Evolutionary conservation across 176 grass and related monocot species (phyloP).

Genomic region (Carex scoparia): DNA sequence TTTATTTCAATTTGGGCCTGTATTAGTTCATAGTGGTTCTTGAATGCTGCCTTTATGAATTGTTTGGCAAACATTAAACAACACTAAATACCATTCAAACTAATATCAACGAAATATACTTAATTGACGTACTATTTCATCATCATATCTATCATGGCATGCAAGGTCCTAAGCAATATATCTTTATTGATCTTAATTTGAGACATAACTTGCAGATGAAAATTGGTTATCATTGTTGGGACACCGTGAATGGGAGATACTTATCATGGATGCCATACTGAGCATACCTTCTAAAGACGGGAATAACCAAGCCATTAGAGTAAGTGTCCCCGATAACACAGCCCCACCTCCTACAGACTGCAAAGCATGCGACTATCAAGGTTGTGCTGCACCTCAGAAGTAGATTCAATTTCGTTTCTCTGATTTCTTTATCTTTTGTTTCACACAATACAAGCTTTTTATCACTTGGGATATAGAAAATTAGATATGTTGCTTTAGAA

Average conservation of each 20-base stretch:
- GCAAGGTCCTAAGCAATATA: background rate
- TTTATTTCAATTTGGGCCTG: background rate
- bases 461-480: background rate
- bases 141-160: background rate
- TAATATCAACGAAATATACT: background rate
- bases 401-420: background rate
- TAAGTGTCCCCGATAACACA: slow-evolving; percentile 43
- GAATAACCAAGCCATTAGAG: slow-evolving; percentile 48
- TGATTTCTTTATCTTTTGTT: background rate
- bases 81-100: background rate
- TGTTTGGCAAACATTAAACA: background rate
- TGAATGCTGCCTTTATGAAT: background rate
- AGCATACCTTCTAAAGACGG: slow-evolving; percentile 45
- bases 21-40: background rate
- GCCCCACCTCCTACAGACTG: slow-evolving; percentile 35
- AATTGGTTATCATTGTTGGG: slow-evolving; percentile 50
- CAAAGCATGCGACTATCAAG: slow-evolving; percentile 38
- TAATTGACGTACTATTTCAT: background rate
- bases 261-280: slow-evolving; percentile 70
- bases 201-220: slow-evolving; percentile 36
- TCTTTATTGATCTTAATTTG: background rate
- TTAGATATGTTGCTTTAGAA: background rate
- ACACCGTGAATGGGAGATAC: slow-evolving; percentile 44
- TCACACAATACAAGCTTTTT: background rate
- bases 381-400: background rate